These are phyloP conservation scores for Pisolithus microcarpus DNA, from an alignment of 768 basidiomycete genomes.

Conservation along the genomic window DNA sequence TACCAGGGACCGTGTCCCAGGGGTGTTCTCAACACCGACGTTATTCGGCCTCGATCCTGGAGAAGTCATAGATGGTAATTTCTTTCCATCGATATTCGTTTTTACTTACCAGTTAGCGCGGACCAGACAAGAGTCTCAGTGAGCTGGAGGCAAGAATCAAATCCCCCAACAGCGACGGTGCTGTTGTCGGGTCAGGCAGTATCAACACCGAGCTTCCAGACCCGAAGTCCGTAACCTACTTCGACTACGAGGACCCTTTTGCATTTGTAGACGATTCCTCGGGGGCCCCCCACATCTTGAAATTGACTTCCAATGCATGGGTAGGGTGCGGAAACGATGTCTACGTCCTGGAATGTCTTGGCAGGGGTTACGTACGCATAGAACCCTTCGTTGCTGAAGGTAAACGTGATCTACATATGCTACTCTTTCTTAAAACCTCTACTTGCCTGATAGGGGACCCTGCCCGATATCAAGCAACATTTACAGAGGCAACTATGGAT, in stretches of 20 bases:
- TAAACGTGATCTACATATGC: conserved; percentile 23
- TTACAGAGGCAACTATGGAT: conserved; percentile 45
- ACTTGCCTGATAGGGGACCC: conserved; percentile 6
- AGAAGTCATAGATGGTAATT: conserved; percentile 52
- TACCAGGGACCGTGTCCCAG: conserved; percentile 55
- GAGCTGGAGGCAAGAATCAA: conserved; percentile 38
- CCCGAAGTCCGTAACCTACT: conserved; percentile 61
- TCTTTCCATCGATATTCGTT: background rate
- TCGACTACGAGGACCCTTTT: conserved; percentile 73
- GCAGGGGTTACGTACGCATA: conserved; percentile 60
- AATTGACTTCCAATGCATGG: conserved; percentile 63
- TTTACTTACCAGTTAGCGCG: background rate
- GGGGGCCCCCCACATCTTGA: conserved; percentile 47
- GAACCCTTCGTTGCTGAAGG: conserved; percentile 34
- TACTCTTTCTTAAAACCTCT: background rate
- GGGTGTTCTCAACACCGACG: conserved; percentile 73
- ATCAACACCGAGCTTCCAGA: conserved; percentile 35
- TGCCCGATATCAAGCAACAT: conserved; percentile 43
- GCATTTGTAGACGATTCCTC: conserved; percentile 43
- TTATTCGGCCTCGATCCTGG: conserved; percentile 80
- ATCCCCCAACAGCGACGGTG: conserved; percentile 8
- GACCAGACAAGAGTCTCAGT: conserved; percentile 45
- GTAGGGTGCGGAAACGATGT: conserved; percentile 66
- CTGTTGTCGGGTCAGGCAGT: conserved; percentile 13
- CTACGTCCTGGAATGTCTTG: conserved; percentile 72